Base-by-base conservation (phyloP, 495 filamentous ascomycete genomes). In the Hyaloscypha bicolor region DNA sequence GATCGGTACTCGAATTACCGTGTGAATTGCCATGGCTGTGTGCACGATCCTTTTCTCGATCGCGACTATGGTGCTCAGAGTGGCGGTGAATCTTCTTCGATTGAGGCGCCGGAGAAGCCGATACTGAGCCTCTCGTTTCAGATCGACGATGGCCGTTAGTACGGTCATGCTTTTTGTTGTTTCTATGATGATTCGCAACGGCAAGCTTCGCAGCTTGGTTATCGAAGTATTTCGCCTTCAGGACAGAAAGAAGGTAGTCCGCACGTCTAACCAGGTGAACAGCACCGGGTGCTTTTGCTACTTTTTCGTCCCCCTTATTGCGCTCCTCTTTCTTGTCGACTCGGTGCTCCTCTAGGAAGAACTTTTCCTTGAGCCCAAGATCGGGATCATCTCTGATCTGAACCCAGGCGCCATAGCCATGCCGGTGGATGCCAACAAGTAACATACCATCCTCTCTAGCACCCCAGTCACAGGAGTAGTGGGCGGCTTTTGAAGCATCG, bases 301-400 rank as follows among this genome's bases (percentile, higher is more conserved):
- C 83, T 72, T 91, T 91, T 62, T 88, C 86, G 14, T 95, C 92
- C 1, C 81, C 86, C 69, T 92, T 92, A 67, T 82, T 84, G 21
- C 95, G 91, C 71, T 97, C 92, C 68, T 93, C 94, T 72, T 98
- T 98, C 76, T 96, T 91, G 75, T 94, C 96, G 29, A 97, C 94
- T n/a, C 94, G 91, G 75, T 97, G 94, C 73, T 99, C 95, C 75
- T 99, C 95, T 6, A 99, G 76, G 80, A 96, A 99, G 75, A 98
- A 93, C 74, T 97, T 98, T 69, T 97, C 95, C 3, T 82, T 82
- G 79, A 99, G 89, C 5, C 84, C 88, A 21, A 99, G 85, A 60
- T 97, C 93, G 6, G 86, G 81, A 73, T 99, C 95, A 71, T 98
- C 96, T 11, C 94, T 88, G 72, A 99, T 98, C 66, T 91, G 86